These are phyloP conservation scores for Typha latifolia DNA, from an alignment of 176 grass and related monocot genomes.

Conservation along the genomic window DNA sequence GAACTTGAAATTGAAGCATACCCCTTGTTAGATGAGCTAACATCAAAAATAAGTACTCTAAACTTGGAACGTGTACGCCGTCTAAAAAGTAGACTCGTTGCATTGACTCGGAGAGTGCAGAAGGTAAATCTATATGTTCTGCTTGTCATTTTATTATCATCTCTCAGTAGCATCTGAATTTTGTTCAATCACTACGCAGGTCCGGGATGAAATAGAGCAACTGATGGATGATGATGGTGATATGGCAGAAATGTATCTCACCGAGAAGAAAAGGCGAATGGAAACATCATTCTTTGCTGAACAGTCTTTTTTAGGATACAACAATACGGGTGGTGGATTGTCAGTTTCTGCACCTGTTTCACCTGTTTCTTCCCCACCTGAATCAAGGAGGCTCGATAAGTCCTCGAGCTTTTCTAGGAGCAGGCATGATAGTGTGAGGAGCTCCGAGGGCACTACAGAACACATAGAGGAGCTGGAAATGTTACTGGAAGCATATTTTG, in stretches of 20 bases:
- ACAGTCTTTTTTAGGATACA: constrained; percentile 45
- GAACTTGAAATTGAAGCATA: constrained; percentile 98
- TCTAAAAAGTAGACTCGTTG: constrained; percentile 84
- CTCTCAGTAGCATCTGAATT: background rate
- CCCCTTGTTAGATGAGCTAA: constrained; percentile 87
- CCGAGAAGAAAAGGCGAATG: constrained; percentile 68
- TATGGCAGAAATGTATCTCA: constrained; percentile 99
- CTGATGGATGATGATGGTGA: constrained; percentile 97
- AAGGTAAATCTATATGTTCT: constrained; percentile 43
- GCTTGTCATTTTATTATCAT: background rate
- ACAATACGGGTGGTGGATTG: constrained; percentile 23
- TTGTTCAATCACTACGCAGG: constrained; percentile 30
- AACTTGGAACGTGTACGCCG: constrained; percentile 82
- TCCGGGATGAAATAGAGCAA: constrained; percentile 97
- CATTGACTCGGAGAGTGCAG: constrained; percentile 89
- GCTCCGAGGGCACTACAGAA: constrained; percentile 55
- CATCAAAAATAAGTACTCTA: constrained; percentile 88
- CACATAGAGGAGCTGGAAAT: constrained; percentile 91
- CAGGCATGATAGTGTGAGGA: constrained; percentile 67
- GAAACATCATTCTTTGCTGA: constrained; percentile 73
- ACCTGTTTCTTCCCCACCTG: constrained; percentile 64
- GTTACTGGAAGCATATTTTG: constrained; percentile 97
- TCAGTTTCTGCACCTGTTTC: constrained; percentile 82
- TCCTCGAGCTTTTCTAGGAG: constrained; percentile 76
- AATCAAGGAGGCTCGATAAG: constrained; percentile 66